Conservation (phyloP, 208 protist species). For the Trypanosoma congolense region DNA sequence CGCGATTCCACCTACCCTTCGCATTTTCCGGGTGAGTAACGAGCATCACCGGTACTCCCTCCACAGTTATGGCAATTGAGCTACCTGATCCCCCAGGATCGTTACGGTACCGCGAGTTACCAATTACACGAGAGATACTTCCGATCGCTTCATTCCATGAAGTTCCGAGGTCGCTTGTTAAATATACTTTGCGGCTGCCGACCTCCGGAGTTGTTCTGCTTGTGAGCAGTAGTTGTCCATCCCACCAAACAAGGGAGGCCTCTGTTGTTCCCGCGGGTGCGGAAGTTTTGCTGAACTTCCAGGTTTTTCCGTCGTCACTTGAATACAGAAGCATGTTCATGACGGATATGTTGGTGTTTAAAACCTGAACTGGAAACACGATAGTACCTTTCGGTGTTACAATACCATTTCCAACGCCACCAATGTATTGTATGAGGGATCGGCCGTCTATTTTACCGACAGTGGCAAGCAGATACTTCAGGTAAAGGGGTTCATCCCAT, state of each 20-base stretch:
- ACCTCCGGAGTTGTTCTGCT: not conserved
- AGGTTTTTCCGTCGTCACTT: conserved; percentile 6
- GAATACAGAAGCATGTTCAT: conserved; percentile 12
- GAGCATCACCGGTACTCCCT: conserved; percentile 12
- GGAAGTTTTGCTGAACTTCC: not conserved
- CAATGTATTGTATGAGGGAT: conserved; percentile 5
- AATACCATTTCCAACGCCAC: conserved; percentile 10
- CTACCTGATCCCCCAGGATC: conserved; percentile 3
- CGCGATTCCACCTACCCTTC: conserved; percentile 1
- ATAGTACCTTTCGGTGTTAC: conserved; percentile 9
- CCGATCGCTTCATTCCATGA: conserved; percentile 9
- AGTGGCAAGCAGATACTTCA: not conserved
- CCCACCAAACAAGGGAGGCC: conserved; percentile 3
- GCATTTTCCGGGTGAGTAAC: conserved; percentile 13
- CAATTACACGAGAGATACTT: conserved; percentile 16
- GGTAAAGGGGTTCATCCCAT: conserved; percentile 2
- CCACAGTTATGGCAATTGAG: conserved; percentile 11
- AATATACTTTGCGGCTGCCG: conserved; percentile 11
- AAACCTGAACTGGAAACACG: conserved; percentile 14
- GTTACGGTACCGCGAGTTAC: conserved; percentile 6
- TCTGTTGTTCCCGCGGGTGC: not conserved
- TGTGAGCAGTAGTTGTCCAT: conserved; percentile 14
- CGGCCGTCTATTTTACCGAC: not conserved
- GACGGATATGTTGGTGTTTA: not conserved
- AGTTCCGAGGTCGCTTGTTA: conserved; percentile 7